A percentile compares a stretch with the other conserved stretches of the same genome.
Evolutionary conservation across 2,329 filamentous ascomycete species (phyloP).

Genomic region (Aspergillus quadrilineatus): DNA sequence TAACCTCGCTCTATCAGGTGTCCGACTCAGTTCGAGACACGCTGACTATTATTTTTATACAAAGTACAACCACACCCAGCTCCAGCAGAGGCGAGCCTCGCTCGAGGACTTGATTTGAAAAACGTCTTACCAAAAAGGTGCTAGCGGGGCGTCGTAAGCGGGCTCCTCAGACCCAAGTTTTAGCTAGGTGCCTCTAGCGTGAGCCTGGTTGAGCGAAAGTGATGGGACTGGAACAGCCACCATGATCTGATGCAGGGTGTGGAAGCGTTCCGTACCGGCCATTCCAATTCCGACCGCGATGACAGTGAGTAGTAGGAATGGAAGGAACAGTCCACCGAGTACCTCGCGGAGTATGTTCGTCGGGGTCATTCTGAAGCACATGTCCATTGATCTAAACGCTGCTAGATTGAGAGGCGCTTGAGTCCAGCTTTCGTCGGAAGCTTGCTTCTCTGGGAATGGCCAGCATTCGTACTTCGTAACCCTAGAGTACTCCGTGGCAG

Average conservation of each 20-base stretch:
- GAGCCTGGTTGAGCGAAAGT: slow-evolving; percentile 15
- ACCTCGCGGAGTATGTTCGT: not conserved
- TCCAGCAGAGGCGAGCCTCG: not conserved
- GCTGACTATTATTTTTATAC: not conserved
- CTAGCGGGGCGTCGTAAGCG: slow-evolving; percentile 21
- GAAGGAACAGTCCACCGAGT: not conserved
- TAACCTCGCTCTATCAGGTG: slow-evolving; percentile 5
- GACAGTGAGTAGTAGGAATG: not conserved
- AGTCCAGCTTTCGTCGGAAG: not conserved
- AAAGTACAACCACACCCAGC: not conserved
- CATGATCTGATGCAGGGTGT: slow-evolving; percentile 30
- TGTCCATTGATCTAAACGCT: not conserved
- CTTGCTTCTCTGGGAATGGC: not conserved
- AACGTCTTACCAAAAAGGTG: slow-evolving; percentile 8
- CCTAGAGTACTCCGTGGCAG: not conserved
- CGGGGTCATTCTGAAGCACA: not conserved
- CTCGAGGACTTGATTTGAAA: not conserved
- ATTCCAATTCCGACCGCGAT: slow-evolving; percentile 7
- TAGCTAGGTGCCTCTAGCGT: slow-evolving; percentile 1
- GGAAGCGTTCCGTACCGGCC: slow-evolving; percentile 20
- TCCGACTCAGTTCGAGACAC: not conserved
- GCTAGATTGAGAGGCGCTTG: not conserved
- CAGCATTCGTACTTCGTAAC: not conserved
- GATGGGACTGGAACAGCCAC: slow-evolving; percentile 19
- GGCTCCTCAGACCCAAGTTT: slow-evolving; percentile 6